Base-by-base conservation (phyloP, 2,329 filamentous ascomycete species). In the Fusarium armeniacum region DNA sequence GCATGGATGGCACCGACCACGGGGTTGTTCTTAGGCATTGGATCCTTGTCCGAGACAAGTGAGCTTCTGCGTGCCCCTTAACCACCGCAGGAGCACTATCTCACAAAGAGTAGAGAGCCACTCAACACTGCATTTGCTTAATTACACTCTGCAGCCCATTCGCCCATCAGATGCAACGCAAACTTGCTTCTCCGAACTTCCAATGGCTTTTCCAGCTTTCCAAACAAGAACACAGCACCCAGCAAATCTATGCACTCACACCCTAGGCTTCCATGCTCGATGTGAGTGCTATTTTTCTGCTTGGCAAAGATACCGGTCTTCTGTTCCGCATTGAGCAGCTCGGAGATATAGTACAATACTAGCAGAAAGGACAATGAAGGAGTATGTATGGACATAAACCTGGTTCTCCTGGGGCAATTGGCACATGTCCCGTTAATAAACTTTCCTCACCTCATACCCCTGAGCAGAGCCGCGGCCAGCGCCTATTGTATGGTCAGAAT, bases 41-140 rank as follows among this genome's bases (percentile, higher is more conserved):
- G 33, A 73, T 64, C 73, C 73, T 56, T 45, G 71, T 72, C 60
- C 62, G 22, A 69, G 69, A 68, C 70, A 72, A 47, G 73, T 72
- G 68, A 73, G 65, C 70, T 69, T 59, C 63, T 75, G 73, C 73
- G 70, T 74, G 50, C 74, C 74, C 74, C 74, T 76, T 76, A 69
- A 73, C 56, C 63, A 70, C 65, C 66, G 73, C 73, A 76, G 72
- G 66, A 58, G 33, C 45, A 64, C 51, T 58, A 64, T 64, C 44
- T 58, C 61, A 70, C 43, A 65, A 49, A 65, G 53, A 63, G 32
- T 43, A 63, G 36, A 57, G 30, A 65, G 46, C 61, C 62, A 60
- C 52, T 62, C 63, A 43, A 54, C 49, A 58, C 55, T 53, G 58
- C 69, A 66, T 67, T 62, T 71, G 36, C 62, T 72, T 73, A 62